A percentile compares a stretch with the other conserved stretches of the same genome.
These are phyloP conservation scores for Angophora floribunda DNA, from an alignment of 345 rosid genomes.

Conservation along the genomic window DNA sequence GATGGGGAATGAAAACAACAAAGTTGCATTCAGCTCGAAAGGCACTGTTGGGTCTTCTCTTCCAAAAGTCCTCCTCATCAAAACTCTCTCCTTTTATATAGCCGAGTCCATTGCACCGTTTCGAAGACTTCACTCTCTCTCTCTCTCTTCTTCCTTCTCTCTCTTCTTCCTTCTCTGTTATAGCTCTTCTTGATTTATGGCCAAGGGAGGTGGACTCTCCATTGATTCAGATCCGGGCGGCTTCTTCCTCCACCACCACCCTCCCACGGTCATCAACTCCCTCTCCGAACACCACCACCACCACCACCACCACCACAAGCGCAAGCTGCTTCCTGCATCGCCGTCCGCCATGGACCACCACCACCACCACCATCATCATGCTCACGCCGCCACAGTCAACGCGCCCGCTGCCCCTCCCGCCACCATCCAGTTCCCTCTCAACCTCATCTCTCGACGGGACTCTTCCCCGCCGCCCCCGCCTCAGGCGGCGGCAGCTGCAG, in stretches of 20 bases:
- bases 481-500: background rate
- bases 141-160: conserved; percentile 1
- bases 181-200: conserved; percentile 31
- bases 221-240: conserved; percentile 40
- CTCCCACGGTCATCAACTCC: conserved; percentile 37
- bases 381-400: background rate
- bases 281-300: conserved; percentile 11
- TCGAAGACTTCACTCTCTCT: conserved; percentile 11
- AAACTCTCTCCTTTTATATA: conserved; percentile 21
- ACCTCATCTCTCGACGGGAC: conserved; percentile 2
- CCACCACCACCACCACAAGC: background rate
- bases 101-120: conserved; percentile 60
- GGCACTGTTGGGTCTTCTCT: background rate
- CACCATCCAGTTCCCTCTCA: conserved; percentile 39
- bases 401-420: conserved; percentile 10
- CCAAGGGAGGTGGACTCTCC: conserved; percentile 47
- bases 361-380: background rate
- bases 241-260: conserved; percentile 15
- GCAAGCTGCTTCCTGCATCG: background rate
- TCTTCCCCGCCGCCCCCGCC: background rate
- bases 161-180: background rate
- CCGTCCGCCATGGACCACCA: background rate
- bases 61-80: background rate
- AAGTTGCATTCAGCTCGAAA: background rate
- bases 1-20: background rate